Base-by-base conservation (phyloP, 2,329 filamentous ascomycete genomes). In the Pseudogymnoascus sp. region DNA sequence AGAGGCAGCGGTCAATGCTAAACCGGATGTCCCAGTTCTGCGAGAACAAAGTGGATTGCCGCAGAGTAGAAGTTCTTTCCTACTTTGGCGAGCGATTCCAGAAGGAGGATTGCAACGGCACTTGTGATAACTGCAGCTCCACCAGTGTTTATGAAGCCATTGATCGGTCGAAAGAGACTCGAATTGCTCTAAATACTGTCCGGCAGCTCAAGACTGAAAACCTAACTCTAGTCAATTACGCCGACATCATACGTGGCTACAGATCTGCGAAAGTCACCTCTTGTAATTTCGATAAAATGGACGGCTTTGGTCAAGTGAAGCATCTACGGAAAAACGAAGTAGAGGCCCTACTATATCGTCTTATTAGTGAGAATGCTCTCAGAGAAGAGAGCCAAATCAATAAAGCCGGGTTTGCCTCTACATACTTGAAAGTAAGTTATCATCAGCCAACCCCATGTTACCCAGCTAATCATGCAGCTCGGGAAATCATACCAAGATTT, bases 81-180 rank as follows among this genome's bases (percentile, higher is more conserved):
- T 99, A 99, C 75, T 99, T 99, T 78, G 92, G 89, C 64, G 96
- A 99, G 75, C 80, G 81, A 0, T 99, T 97, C 72, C 78, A 84
- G 61, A 79, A 81, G 38, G 82, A 84, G 11, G 82, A 90, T 61
- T 99, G 95, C 75, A 79, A 85, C 59, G 80, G 83, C 60, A 83
- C 82, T 0, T 99, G 95, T 75, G 96, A 99, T 78, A 97, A 96
- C 72, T 99, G 95, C 80, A 85, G 82, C 67, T 90, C 87, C 2
- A 86, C 85, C 23, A 80, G 84, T 53, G 81, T 82, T 3, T 95
- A 91, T 70, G 86, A 92, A 69, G 80, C 83, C 61, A 82, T 85
- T 64, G 92, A 97, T 75, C 89, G 93, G 68, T 92, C 90, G 11
- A 77, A 86, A 15, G 85, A 90, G 70, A 93, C 93, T 6, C 77